A percentile compares a stretch with the other conserved stretches of the same genome.
These are phyloP conservation scores for Globisporangium sylvaticum DNA, from an alignment of 352 stramenopile genomes.

Conservation along the genomic window DNA sequence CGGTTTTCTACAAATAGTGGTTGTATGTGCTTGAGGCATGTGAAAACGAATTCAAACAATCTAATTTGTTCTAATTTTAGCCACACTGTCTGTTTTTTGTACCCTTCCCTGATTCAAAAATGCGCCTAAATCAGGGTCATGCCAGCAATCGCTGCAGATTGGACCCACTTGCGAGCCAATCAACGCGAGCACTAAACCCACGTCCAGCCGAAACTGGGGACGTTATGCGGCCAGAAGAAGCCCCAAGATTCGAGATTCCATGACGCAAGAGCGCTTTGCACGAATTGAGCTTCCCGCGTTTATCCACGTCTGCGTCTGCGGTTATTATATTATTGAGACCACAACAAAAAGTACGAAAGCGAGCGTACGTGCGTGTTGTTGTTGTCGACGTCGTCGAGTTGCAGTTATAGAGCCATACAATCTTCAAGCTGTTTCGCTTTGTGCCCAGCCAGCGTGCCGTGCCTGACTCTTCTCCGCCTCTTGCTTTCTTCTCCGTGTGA, in stretches of 20 bases:
- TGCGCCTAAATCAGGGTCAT: not conserved
- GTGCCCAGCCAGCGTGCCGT: too few relatives aligned
- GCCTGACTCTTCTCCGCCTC: not conserved
- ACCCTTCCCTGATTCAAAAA: not conserved
- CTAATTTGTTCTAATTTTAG: constrained; percentile 1
- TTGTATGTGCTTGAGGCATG: too few relatives aligned
- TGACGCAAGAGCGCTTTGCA: too few relatives aligned
- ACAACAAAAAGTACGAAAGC: too few relatives aligned
- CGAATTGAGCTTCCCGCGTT: too few relatives aligned
- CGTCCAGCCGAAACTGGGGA: not conserved
- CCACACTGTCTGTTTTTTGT: not conserved
- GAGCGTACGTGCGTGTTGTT: too few relatives aligned
- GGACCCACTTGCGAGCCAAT: constrained; percentile 9
- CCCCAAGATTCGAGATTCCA: not conserved
- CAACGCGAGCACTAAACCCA: not conserved
- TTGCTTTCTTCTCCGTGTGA: not conserved
- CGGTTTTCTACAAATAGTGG: too few relatives aligned
- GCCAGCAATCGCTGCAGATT: not conserved
- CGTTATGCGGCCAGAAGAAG: not conserved
- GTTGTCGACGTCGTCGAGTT: not conserved
- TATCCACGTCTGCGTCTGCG: too few relatives aligned
- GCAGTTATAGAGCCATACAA: not conserved
- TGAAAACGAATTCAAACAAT: not conserved
- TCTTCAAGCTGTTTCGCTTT: not conserved
- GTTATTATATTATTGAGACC: too few relatives aligned